phyloP scores from a whole-genome alignment of 2,329 filamentous ascomycete genomes.

The Botryosphaeria dothidea region DNA sequence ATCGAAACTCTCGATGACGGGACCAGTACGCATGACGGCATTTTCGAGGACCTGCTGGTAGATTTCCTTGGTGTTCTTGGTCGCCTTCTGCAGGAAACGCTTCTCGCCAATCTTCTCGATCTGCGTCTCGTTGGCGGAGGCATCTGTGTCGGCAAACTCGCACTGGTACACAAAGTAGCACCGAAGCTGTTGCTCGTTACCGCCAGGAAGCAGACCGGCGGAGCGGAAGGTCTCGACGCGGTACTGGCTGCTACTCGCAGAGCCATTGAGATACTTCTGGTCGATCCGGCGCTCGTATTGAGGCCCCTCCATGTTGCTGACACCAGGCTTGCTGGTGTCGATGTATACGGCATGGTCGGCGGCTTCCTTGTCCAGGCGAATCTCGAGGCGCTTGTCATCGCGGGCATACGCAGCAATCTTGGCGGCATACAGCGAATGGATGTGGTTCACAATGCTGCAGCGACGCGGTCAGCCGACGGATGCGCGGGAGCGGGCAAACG shows the following conservation, averaged over 20 bases:
- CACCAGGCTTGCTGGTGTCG: conserved; percentile 89
- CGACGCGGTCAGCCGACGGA: conserved; percentile 21
- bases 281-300: conserved; percentile 92
- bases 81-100: conserved; percentile 94
- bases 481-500: background rate
- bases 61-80: conserved; percentile 90
- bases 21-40: conserved; percentile 81
- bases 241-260: conserved; percentile 70
- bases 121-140: conserved; percentile 75
- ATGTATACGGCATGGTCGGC: conserved; percentile 97
- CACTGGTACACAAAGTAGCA: conserved; percentile 99
- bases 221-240: conserved; percentile 98
- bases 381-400: conserved; percentile 91
- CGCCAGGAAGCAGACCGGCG: conserved; percentile 73
- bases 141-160: conserved; percentile 77
- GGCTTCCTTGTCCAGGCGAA: conserved; percentile 93
- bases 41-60: conserved; percentile 92
- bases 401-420: conserved; percentile 93
- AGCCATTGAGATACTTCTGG: conserved; percentile 88
- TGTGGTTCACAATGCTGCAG: conserved; percentile 76
- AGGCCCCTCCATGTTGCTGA: conserved; percentile 75
- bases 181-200: conserved; percentile 78
- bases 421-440: conserved; percentile 94
- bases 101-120: conserved; percentile 90
- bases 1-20: conserved; percentile 97